Base-by-base conservation (phyloP, 495 filamentous ascomycete species). In the Penicillium arizonense region DNA sequence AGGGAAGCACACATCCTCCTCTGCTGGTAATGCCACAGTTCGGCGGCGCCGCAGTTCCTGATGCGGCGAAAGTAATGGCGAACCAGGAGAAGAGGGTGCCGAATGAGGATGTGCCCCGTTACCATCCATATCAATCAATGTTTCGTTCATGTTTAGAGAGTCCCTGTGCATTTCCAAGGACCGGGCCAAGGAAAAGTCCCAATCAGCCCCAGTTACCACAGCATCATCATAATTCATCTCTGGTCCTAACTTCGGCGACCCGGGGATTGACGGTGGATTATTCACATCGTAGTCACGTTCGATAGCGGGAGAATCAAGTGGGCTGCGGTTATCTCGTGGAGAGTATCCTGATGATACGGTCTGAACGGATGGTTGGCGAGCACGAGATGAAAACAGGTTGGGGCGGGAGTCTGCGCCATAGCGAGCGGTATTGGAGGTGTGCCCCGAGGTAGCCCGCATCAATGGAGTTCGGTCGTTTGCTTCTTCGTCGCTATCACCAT, bases 1-100 rank as follows among this genome's bases (percentile, higher is more conserved):
- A 2, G 93, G 93, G 58, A 96, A 96, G 75, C 94, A 97, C 1
- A 97, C 94, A 70, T 98, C 94, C 59, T 91, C 87, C 58, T 90
- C 82, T 3, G 87, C 88, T 14, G 78, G 74, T 8, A 82, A 53
- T 5, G 77, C 68, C 44, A 80, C 71, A 39, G 77, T 85, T 13
- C 73, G 74, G 37, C 83, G 69, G 13, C 79, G 71, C 5, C 77
- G 68, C 6, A 71, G 42, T n/a, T 73, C 70, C 16, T 72, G 47
- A 4, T 50, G 66, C 7, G 71, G 63, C 5, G 69, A 60, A 40
- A 57, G 50, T n/a, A 63, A 58, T 12, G 63, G 63, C 8, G 77
- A 75, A 1, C 62, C 50, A 10, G 65, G 50, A 6, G 68, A 63
- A 8, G 68, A 70, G 12, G 64, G 62, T 4, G 60, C 59, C 1